Evolutionary conservation across 768 basidiomycete species (phyloP).

Genomic region (Pleurotus ostreatus): DNA sequence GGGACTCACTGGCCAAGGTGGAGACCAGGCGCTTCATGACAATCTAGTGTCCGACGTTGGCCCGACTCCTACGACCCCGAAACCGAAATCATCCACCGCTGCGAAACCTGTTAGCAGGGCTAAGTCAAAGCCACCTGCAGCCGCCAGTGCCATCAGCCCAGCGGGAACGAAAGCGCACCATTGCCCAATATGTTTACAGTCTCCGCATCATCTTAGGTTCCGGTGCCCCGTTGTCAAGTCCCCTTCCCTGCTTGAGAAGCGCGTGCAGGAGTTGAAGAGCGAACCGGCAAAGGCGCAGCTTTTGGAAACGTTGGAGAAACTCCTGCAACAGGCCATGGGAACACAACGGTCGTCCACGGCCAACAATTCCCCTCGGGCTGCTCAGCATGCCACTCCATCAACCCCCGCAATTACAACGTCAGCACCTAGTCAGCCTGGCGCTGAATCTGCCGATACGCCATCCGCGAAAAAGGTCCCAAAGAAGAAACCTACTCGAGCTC

Average conservation of each 20-base stretch:
- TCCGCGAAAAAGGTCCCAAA: not conserved
- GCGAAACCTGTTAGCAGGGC: not conserved
- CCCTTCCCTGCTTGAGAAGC: too few relatives aligned
- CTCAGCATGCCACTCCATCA: too few relatives aligned
- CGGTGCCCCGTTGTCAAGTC: constrained; percentile 35
- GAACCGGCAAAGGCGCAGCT: too few relatives aligned
- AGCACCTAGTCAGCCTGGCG: not conserved
- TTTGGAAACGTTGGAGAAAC: constrained; percentile 29
- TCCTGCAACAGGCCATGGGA: constrained; percentile 11
- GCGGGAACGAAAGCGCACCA: not conserved
- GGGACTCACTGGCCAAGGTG: too few relatives aligned
- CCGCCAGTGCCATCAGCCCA: constrained; percentile 1
- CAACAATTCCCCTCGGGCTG: too few relatives aligned
- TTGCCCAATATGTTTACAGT: constrained; percentile 44
- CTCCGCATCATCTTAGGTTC: constrained; percentile 43
- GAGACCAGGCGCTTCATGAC: too few relatives aligned
- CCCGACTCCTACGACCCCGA: too few relatives aligned
- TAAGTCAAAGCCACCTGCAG: not conserved
- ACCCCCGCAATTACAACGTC: too few relatives aligned
- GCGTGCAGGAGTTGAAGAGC: too few relatives aligned
- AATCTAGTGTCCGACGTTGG: too few relatives aligned
- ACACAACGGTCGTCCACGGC: too few relatives aligned
- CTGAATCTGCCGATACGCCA: not conserved
- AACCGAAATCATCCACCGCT: too few relatives aligned
- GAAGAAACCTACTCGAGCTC: not conserved